Evolutionary conservation across 768 basidiomycete species (phyloP).

Genomic region (Amanita subjunquillea): DNA sequence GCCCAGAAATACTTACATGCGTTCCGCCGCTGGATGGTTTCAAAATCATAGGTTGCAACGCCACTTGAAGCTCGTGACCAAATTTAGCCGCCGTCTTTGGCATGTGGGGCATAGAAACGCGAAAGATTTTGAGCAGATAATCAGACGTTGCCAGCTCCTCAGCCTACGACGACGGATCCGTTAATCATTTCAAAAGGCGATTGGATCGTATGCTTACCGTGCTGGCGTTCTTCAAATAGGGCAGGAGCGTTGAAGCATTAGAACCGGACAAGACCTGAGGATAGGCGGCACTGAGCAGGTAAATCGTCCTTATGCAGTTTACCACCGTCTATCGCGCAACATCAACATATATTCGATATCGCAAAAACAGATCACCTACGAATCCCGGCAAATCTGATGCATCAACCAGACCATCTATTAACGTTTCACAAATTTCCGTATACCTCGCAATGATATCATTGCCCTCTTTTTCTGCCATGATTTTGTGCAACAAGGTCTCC

Average conservation of each 20-base stretch:
- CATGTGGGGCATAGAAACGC: constrained; percentile 76
- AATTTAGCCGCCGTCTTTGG: constrained; percentile 86
- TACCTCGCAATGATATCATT: constrained; percentile 49
- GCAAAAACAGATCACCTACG: constrained; percentile 29
- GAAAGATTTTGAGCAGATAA: constrained; percentile 82
- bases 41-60: constrained; percentile 85
- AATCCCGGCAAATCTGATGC: constrained; percentile 71
- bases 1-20: constrained; percentile 32
- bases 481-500: constrained; percentile 77
- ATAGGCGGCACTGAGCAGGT: constrained; percentile 74
- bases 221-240: constrained; percentile 79
- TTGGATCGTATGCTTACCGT: constrained; percentile 37
- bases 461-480: constrained; percentile 65
- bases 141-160: constrained; percentile 84
- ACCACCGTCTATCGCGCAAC: constrained; percentile 50
- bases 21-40: constrained; percentile 66
- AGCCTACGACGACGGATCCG: constrained; percentile 27
- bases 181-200: not conserved
- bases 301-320: constrained; percentile 79
- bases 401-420: constrained; percentile 88
- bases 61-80: constrained; percentile 71
- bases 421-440: constrained; percentile 67
- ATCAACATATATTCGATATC: not conserved
- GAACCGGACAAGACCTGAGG: constrained; percentile 75
- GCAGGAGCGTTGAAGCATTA: constrained; percentile 78